phyloP scores from a whole-genome alignment of 2,329 filamentous ascomycete genomes.

The Shiraia sp. region DNA sequence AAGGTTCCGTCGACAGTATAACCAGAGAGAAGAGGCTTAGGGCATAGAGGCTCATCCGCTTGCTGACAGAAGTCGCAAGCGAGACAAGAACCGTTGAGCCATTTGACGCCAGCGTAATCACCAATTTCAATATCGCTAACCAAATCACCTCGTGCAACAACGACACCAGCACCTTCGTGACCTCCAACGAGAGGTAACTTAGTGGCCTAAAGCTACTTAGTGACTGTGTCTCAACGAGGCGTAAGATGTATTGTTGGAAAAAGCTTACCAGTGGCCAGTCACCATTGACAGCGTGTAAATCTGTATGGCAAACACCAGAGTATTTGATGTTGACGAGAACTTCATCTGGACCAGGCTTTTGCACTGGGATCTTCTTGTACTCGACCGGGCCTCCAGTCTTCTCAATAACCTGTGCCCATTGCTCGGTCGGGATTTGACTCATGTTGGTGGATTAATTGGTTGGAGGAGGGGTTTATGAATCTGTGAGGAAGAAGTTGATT shows the following conservation, averaged over 20 bases:
- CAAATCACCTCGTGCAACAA: slow-evolving; percentile 77
- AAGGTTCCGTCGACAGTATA: slow-evolving; percentile 93
- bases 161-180: slow-evolving; percentile 75
- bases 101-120: slow-evolving; percentile 85
- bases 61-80: slow-evolving; percentile 81
- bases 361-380: slow-evolving; percentile 82
- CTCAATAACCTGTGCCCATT: slow-evolving; percentile 92
- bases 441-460: slow-evolving; percentile 37
- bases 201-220: slow-evolving; percentile 49
- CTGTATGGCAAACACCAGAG: slow-evolving; percentile 89
- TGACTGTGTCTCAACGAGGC: neutral
- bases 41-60: slow-evolving; percentile 81
- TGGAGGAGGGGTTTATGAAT: slow-evolving; percentile 3
- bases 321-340: slow-evolving; percentile 91
- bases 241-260: neutral
- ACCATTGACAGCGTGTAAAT: slow-evolving; percentile 79
- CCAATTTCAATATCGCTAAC: slow-evolving; percentile 77
- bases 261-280: slow-evolving; percentile 74
- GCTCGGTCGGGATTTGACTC: slow-evolving; percentile 72
- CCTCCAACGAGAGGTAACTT: slow-evolving; percentile 83
- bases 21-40: slow-evolving; percentile 74
- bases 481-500: neutral
- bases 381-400: slow-evolving; percentile 70
- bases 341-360: slow-evolving; percentile 81
- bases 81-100: slow-evolving; percentile 88